Evolutionary conservation across 305 asterid species (phyloP).

Genomic region (Solanum hybrid): DNA sequence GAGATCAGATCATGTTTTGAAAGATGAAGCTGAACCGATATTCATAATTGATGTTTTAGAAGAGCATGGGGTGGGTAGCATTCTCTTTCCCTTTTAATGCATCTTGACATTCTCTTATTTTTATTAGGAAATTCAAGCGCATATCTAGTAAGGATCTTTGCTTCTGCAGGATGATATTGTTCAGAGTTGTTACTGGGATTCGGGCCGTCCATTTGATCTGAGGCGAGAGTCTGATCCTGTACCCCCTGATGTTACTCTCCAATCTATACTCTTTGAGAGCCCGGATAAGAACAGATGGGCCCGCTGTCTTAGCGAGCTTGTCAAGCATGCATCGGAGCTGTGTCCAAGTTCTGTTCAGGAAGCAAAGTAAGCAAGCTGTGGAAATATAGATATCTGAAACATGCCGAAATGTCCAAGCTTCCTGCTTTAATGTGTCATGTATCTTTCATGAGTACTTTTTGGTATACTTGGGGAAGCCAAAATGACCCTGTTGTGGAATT

Average conservation of each 20-base stretch:
- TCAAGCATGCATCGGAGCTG: slow-evolving; percentile 78
- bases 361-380: slow-evolving; percentile 65
- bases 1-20: slow-evolving; percentile 47
- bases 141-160: not conserved
- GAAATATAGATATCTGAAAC: slow-evolving; percentile 1
- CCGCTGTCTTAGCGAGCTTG: slow-evolving; percentile 90
- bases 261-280: slow-evolving; percentile 89
- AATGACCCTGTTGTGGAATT: not conserved
- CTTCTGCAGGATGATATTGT: slow-evolving; percentile 89
- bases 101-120: slow-evolving; percentile 6
- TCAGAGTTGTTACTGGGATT: slow-evolving; percentile 99
- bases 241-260: slow-evolving; percentile 90
- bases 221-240: slow-evolving; percentile 92
- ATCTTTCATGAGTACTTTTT: not conserved
- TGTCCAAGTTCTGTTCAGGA: slow-evolving; percentile 95
- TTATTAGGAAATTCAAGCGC: not conserved
- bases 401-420: not conserved
- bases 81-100: slow-evolving; percentile 16
- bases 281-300: slow-evolving; percentile 99
- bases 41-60: slow-evolving; percentile 96
- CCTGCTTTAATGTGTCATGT: not conserved
- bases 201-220: slow-evolving; percentile 89
- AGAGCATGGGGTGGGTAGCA: slow-evolving; percentile 87
- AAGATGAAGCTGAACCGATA: slow-evolving; percentile 81
- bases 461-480: not conserved